Evolutionary conservation across 768 basidiomycete species (phyloP).

Genomic region (Trichaptum fuscoviolaceum): DNA sequence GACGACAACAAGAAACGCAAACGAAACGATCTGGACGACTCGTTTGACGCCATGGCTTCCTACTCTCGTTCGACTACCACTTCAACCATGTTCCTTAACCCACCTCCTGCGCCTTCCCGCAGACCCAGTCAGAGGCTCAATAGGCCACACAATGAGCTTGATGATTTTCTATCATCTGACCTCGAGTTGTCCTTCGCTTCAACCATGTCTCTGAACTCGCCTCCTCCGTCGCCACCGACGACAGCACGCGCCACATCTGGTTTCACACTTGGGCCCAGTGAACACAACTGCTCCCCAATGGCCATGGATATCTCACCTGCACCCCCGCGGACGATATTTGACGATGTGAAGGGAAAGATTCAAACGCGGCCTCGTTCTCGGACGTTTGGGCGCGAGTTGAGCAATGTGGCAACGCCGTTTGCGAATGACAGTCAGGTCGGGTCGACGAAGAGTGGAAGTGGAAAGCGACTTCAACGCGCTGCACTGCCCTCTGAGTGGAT

Average conservation of each 20-base stretch:
- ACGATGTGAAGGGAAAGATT: conserved; percentile 24
- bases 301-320: conserved; percentile 85
- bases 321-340: conserved; percentile 30
- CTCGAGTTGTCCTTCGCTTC: conserved; percentile 81
- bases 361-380: conserved; percentile 55
- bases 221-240: conserved; percentile 29
- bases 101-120: conserved; percentile 36
- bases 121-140: conserved; percentile 43
- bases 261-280: conserved; percentile 33
- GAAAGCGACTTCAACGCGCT: conserved; percentile 55
- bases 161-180: conserved; percentile 65
- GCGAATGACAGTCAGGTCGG: conserved; percentile 22
- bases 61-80: conserved; percentile 39
- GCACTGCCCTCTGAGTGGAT: conserved; percentile 64
- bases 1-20: conserved; percentile 6
- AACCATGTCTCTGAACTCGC: conserved; percentile 74
- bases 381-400: conserved; percentile 70
- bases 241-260: not conserved
- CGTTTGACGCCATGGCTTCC: conserved; percentile 48
- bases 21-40: conserved; percentile 14
- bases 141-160: conserved; percentile 44
- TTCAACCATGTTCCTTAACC: conserved; percentile 38
- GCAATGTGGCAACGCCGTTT: conserved; percentile 42
- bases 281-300: conserved; percentile 27
- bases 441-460: conserved; percentile 26